These are phyloP conservation scores for Metarhizium album DNA, from an alignment of 2,329 filamentous ascomycete genomes.

Conservation along the genomic window DNA sequence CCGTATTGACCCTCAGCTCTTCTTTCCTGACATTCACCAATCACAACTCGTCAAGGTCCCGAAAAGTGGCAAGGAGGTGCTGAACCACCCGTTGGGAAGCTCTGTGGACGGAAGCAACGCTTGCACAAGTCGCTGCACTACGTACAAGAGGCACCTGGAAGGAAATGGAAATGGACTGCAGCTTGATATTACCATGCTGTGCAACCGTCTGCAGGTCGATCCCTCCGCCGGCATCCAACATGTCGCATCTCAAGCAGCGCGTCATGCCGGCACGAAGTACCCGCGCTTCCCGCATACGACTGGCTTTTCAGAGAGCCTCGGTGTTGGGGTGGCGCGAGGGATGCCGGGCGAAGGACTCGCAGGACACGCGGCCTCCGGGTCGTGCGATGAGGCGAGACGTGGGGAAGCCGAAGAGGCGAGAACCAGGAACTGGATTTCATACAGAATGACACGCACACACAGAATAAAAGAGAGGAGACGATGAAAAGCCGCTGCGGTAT, in stretches of 20 bases:
- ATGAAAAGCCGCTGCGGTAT: no score
- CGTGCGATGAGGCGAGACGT: constrained; percentile 21
- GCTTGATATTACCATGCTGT: constrained; percentile 14
- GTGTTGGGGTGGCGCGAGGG: constrained; percentile 33
- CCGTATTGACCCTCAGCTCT: constrained; percentile 51
- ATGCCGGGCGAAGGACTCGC: constrained; percentile 43
- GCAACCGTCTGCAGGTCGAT: constrained; percentile 17
- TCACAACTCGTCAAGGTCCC: no score
- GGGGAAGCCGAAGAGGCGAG: constrained; percentile 18
- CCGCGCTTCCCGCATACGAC: constrained; percentile 34
- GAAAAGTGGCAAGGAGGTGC: no score
- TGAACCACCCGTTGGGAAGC: no score
- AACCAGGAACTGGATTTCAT: no score
- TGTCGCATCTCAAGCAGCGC: constrained; percentile 34
- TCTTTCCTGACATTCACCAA: no score
- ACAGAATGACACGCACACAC: no score
- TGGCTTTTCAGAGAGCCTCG: constrained; percentile 33
- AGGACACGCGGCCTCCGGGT: constrained; percentile 40
- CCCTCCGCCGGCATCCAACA: constrained; percentile 40
- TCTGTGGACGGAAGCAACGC: no score
- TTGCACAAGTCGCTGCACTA: no score
- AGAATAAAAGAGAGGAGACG: no score
- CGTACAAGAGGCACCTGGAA: no score
- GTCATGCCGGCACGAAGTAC: constrained; percentile 42
- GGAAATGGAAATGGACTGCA: no score